Evolutionary conservation across 2,329 filamentous ascomycete species (phyloP), one percentile per base, ranked within the genome.

Genomic region (Diaporthe helianthi): DNA sequence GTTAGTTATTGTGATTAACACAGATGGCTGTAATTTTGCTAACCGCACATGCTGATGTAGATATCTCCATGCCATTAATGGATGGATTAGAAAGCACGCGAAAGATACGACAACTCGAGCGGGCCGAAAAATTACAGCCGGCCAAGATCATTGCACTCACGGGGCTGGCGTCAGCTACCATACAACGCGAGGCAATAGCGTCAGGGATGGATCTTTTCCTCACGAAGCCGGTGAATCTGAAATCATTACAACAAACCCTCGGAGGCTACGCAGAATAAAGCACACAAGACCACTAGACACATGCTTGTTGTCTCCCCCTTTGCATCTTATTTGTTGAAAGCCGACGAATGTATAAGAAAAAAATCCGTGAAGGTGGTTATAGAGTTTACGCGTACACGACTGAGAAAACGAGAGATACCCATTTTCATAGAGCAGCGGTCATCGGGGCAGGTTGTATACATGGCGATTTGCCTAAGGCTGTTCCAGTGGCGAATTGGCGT

Each of bases 151-250:
- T 85, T 17, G 83, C 83, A 0, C 74, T 86, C 5, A 84, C 83
- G 0, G 84, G 84, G 0, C 76, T 84, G 3, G 83, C 81, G 1
- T 82, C 81, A 65, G 78, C 79, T 0, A 77, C 78, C 26, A 82
- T 80, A 15, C 78, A 82, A 55, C 79, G 82, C 67, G 83, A 85
- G 71, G 83, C 83, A 0, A 80, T 82, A 52, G 80, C 79, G 13
- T 80, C 78, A 58, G 84, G 84, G 0, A 78, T 83, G 22, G 82
- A 85, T 72, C 66, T 83, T 5, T 85, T 84, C 69, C 72, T 85
- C 60, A 84, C 83, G 54, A 86, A 85, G 73, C 84, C 84, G 1
- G 81, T 85, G 22, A 75, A 78, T 13, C 70, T 81, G 31, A 77
- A 76, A 1, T 76, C 80, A 46, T 70, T 81, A 10, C 29, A 33